Conservation (phyloP, 108 stramenopile species). For the Schizochytrium sp. region DNA sequence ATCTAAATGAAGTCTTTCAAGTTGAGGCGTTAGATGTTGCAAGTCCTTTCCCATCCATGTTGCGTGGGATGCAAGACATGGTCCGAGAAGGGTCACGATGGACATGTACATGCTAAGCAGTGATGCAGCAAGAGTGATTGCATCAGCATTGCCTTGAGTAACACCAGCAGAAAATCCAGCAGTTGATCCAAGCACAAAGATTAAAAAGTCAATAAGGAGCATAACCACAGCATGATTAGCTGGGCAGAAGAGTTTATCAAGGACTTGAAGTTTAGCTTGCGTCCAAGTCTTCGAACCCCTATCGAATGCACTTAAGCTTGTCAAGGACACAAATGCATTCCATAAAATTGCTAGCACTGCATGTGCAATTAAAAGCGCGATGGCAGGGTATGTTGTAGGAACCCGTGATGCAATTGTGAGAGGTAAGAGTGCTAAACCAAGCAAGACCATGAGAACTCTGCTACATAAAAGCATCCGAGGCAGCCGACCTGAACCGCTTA, state of each 20-base stretch:
- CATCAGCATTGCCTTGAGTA: not conserved
- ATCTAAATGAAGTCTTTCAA: not conserved
- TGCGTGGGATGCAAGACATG: conserved; percentile 19
- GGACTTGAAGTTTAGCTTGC: no score
- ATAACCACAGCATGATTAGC: not conserved
- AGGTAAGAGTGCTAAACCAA: not conserved
- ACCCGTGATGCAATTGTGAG: not conserved
- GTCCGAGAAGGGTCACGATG: conserved; percentile 27
- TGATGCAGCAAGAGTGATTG: not conserved
- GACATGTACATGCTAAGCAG: not conserved
- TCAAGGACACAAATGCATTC: no score
- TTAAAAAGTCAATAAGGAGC: not conserved
- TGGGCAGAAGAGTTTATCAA: not conserved
- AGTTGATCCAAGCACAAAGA: not conserved
- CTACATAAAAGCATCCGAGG: conserved; percentile 3
- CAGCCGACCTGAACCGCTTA: conserved; percentile 1
- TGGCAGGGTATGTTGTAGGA: no score
- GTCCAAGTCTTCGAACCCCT: no score
- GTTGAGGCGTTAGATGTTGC: not conserved
- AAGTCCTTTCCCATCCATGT: conserved; percentile 44
- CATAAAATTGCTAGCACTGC: not conserved
- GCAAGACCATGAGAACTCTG: not conserved
- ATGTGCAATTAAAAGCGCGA: no score
- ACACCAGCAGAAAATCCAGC: not conserved
- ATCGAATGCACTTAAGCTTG: no score